Percentiles rank a stretch among this genome's conserved stretches.
Evolutionary conservation across 169 alveolate species (phyloP).

Genomic region (Plasmodium reichenowi): DNA sequence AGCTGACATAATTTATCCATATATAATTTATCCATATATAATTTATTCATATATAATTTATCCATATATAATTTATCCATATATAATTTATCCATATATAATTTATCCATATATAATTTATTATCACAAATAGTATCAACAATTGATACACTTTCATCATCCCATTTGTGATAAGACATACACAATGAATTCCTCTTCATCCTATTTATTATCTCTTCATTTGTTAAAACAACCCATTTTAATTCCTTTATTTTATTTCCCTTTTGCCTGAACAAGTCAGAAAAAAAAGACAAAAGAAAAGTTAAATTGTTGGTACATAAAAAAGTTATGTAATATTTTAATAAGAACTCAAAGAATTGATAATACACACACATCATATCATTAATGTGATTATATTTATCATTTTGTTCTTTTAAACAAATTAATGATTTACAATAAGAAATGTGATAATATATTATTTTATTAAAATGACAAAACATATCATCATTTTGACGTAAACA

Average conservation of each 20-base stretch:
- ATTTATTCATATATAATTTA: not conserved
- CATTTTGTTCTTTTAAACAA: not conserved
- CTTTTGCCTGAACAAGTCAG: not conserved
- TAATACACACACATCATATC: not conserved
- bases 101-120: not conserved
- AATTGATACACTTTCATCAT: no score
- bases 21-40: not conserved
- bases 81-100: not conserved
- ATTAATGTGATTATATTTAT: not conserved
- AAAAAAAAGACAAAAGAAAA: constrained; percentile 7
- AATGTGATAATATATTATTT: constrained; percentile 13
- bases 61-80: not conserved
- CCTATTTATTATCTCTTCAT: constrained; percentile 7
- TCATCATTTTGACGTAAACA: not conserved
- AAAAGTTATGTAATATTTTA: constrained; percentile 18
- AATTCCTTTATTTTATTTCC: not conserved
- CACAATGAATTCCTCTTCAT: not conserved
- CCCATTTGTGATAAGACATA: no score
- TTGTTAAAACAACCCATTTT: not conserved
- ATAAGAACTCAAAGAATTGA: constrained; percentile 14
- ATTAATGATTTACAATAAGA: not conserved
- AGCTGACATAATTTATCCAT: not conserved
- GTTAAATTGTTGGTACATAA: constrained; percentile 31
- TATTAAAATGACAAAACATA: constrained; percentile 11
- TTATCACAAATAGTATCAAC: no score